These are phyloP conservation scores for Royoungia palumana DNA, from an alignment of 768 basidiomycete species.

Conservation along the genomic window DNA sequence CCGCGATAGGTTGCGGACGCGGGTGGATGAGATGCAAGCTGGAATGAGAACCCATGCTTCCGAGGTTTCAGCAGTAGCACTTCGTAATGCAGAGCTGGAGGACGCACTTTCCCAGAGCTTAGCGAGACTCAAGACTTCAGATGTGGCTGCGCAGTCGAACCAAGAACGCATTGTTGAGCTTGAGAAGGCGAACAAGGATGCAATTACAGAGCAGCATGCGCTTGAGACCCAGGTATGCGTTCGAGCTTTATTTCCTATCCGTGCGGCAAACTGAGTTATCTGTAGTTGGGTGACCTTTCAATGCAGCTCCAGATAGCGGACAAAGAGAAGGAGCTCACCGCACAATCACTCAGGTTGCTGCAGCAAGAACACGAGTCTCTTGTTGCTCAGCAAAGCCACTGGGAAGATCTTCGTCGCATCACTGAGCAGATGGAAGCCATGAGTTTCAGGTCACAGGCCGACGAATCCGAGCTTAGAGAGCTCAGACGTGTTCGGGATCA, in stretches of 20 bases:
- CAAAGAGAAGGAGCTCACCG: conserved; percentile 62
- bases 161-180: conserved; percentile 59
- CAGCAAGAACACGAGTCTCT: conserved; percentile 61
- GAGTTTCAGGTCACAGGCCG: conserved; percentile 55
- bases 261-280: background rate
- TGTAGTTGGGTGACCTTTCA: conserved; percentile 60
- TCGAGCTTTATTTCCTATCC: background rate
- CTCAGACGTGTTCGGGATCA: conserved; percentile 63
- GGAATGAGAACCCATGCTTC: conserved; percentile 40
- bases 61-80: conserved; percentile 46
- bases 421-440: conserved; percentile 73
- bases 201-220: conserved; percentile 51
- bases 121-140: conserved; percentile 67
- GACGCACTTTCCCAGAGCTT: conserved; percentile 72
- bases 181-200: conserved; percentile 58
- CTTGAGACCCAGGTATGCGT: conserved; percentile 58
- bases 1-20: conserved; percentile 54
- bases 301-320: conserved; percentile 50
- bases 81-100: conserved; percentile 59
- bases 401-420: conserved; percentile 71
- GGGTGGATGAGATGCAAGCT: conserved; percentile 54
- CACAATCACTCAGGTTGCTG: conserved; percentile 48
- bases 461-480: conserved; percentile 72
- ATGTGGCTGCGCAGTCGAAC: conserved; percentile 58
- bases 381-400: conserved; percentile 62